Base-by-base conservation (phyloP, 139 green algal species). In the Coccomyxa sp. region DNA sequence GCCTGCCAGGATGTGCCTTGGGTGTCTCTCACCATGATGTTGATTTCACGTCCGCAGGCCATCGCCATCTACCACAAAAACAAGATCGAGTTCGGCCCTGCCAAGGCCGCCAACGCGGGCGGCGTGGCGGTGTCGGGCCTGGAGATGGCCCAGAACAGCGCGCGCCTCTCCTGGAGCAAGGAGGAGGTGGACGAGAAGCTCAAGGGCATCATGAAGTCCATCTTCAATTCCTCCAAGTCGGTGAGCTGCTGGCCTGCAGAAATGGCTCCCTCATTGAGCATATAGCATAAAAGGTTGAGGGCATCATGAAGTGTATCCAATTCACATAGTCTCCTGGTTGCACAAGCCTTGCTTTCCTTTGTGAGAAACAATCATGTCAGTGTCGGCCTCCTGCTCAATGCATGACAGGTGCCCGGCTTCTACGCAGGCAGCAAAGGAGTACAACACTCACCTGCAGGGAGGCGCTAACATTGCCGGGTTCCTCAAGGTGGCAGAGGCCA, bases 101-200 rank as follows among this genome's bases (percentile, higher is more conserved):
- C 82, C 73, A 84, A 78, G 78, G 64, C 78, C 5, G 68, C 78
- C 41, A 78, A 80, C 24, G 79, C 86, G 41, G 87, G 88, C 29
- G 91, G 91, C 18, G 93, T 97, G 69, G 93, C 92, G 6, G 90
- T 95, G 31, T 85, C 39, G 16, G 91, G 90, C 12, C 90, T 97
- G 74, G 92, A 97, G 87, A 97, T 97, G 92, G 84, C 87, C 10
- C 93, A 97, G 79, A 96, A 97, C 85, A 87, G 88, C 38, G 70
- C 82, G 75, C 82, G 92, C 73, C 79, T 92, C 39, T 50, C 76
- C 39, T 96, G 92, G 92, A 85, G 64, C 39, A 55, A 64, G 6
- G 84, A 89, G 78, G 87, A 96, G 82, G 90, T 95, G 4, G 89
- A 95, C 78, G 70, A 86, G 18, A 88, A 85, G 74, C 88, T 95